Percentiles rank a stretch among this genome's conserved stretches.
Conservation (phyloP, 768 basidiomycete genomes). For the Xerocomellus intermedius region DNA sequence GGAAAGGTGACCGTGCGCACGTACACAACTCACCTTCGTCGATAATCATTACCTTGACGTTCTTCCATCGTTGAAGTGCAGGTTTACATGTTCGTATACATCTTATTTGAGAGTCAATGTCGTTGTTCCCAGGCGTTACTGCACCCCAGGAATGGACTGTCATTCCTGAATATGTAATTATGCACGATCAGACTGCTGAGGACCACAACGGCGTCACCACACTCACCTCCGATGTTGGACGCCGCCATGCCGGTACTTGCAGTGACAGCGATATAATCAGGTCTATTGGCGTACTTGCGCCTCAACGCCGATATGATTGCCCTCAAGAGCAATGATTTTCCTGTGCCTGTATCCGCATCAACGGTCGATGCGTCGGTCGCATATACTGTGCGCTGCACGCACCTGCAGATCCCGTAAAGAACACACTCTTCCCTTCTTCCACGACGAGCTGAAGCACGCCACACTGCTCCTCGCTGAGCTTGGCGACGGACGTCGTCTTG, state of each 20-base stretch:
- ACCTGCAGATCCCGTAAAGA: constrained; percentile 74
- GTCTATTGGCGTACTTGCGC: constrained; percentile 32
- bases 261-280: constrained; percentile 42
- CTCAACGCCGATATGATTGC: constrained; percentile 54
- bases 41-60: constrained; percentile 57
- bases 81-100: constrained; percentile 55
- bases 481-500: constrained; percentile 33
- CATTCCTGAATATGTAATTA: constrained; percentile 37
- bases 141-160: constrained; percentile 65
- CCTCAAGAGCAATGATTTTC: constrained; percentile 59
- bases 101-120: constrained; percentile 44
- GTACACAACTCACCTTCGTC: constrained; percentile 51
- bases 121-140: constrained; percentile 45
- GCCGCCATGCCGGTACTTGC: constrained; percentile 48
- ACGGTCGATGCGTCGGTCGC: background rate
- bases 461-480: constrained; percentile 54
- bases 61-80: constrained; percentile 55
- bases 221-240: constrained; percentile 45
- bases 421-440: constrained; percentile 56
- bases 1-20: background rate
- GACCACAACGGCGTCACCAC: background rate
- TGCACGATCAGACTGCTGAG: background rate
- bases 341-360: constrained; percentile 49
- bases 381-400: constrained; percentile 14
- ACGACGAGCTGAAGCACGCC: constrained; percentile 51